A percentile compares a stretch with the other conserved stretches of the same genome.
phyloP scores from a whole-genome alignment of 805 yeast genomes.

The Cyberlindnera meyerae region DNA sequence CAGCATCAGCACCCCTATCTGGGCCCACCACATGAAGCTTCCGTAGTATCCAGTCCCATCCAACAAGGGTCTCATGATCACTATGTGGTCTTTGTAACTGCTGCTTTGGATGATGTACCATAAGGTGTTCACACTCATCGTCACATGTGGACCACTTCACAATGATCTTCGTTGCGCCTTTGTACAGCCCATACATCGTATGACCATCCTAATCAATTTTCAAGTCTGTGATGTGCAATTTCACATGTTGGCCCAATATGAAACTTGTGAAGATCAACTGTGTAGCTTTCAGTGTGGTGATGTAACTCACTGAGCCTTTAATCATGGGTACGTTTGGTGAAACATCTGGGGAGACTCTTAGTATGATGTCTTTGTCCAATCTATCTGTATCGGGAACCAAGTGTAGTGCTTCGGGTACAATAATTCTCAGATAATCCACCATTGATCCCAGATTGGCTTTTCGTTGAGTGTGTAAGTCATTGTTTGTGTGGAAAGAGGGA shows the following conservation, averaged over 20 bases:
- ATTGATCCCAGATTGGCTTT: slow-evolving; percentile 48
- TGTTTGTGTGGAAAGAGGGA: slow-evolving; percentile 11
- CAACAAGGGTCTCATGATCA: slow-evolving; percentile 1
- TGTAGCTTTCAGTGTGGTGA: slow-evolving; percentile 51
- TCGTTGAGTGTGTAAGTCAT: slow-evolving; percentile 3
- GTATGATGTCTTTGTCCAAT: slow-evolving; percentile 41
- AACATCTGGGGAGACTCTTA: slow-evolving; percentile 54
- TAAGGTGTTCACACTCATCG: slow-evolving; percentile 50
- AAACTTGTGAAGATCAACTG: slow-evolving; percentile 51
- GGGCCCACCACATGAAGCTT: neutral
- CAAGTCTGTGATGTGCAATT: slow-evolving; percentile 41
- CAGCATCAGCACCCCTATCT: neutral
- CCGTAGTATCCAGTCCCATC: slow-evolving; percentile 3
- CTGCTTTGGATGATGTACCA: slow-evolving; percentile 39
- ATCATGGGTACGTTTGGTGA: slow-evolving; percentile 48
- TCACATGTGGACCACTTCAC: slow-evolving; percentile 56
- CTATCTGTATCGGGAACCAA: slow-evolving; percentile 39
- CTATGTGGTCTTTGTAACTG: neutral
- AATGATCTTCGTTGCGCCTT: slow-evolving; percentile 41
- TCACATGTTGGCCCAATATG: slow-evolving; percentile 46
- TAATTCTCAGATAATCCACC: slow-evolving; percentile 40
- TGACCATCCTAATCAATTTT: slow-evolving; percentile 16
- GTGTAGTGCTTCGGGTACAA: slow-evolving; percentile 48
- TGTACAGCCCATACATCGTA: slow-evolving; percentile 10
- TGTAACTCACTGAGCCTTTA: slow-evolving; percentile 51